phyloP scores from a whole-genome alignment of 805 yeast species.

The Kodamaea laetipori region DNA sequence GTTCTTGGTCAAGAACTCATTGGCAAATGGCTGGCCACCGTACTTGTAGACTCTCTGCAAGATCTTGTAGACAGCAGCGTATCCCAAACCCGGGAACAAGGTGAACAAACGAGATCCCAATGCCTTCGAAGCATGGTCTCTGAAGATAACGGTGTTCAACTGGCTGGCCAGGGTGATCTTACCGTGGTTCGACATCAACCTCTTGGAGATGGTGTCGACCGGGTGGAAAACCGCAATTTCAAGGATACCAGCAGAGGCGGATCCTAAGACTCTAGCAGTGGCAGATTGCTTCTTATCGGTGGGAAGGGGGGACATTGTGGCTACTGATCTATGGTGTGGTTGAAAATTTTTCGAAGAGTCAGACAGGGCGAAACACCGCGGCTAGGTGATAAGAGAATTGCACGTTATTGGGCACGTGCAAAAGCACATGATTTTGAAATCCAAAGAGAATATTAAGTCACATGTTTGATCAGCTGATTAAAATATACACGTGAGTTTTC shows the following conservation, averaged over 20 bases:
- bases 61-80: constrained; percentile 96
- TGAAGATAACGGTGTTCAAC: constrained; percentile 85
- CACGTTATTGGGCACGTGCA: neutral
- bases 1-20: constrained; percentile 81
- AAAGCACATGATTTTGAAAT: neutral
- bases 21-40: constrained; percentile 99
- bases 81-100: constrained; percentile 96
- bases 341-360: constrained; percentile 11
- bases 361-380: constrained; percentile 15
- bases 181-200: constrained; percentile 83
- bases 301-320: constrained; percentile 35
- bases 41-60: constrained; percentile 97
- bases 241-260: constrained; percentile 97
- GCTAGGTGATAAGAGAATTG: constrained; percentile 1
- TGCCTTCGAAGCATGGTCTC: constrained; percentile 73
- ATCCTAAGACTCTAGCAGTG: constrained; percentile 86
- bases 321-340: constrained; percentile 1
- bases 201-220: constrained; percentile 95
- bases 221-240: constrained; percentile 98
- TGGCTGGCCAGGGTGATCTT: constrained; percentile 62
- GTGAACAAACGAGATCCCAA: constrained; percentile 73
- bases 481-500: too few species aligned
- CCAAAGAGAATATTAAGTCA: neutral
- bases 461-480: too few species aligned
- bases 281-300: constrained; percentile 87